Evolutionary conservation across 768 basidiomycete species (phyloP), one percentile per base, ranked within the genome.

Genomic region (Suillus placidus): DNA sequence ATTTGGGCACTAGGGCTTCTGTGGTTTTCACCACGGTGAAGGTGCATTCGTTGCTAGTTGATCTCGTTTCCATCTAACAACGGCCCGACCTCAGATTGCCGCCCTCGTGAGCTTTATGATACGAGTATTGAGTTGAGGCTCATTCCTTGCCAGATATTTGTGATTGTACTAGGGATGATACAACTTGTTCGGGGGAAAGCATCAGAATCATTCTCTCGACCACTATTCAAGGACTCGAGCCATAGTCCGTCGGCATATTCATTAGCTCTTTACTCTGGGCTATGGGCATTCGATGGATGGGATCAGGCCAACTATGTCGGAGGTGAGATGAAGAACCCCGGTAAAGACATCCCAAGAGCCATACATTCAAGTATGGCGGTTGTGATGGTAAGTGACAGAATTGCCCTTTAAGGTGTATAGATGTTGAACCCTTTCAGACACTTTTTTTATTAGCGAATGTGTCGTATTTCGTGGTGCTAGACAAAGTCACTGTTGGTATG

Each of bases 251-350:
- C 93, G 1, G 82, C 88, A 3, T 98, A 94, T 79, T 93, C 96
- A 7, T 81, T 98, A n/a, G 97, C 96, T 0, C 81, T 98, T 7
- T 99, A 97, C 77, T 97, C 95, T 13, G 94, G 95, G 3, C 80
- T 99, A 5, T 98, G 92, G 94, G 95, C 95, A 2, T 95, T 94
- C 69, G 95, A 95, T 76, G 97, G 97, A 0, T 99, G 95, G 95
- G 96, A 96, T 72, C 91, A 93, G 77, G 90, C 86, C 35, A 95
- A 94, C 74, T 97, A 91, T 68, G 93, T 98, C 18, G 93, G 91
- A 16, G 96, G 93, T 35, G 95, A 95, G 76, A 92, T 98, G 80
- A 80, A 82, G 62, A 86, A 90, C 66, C 88, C 93, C 2, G 87
- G 90, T 72, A 91, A 87, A 73, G 95, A 95, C 71, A 90, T 99